These are phyloP conservation scores for Mycena vitilis DNA, from an alignment of 768 basidiomycete genomes.

Conservation along the genomic window DNA sequence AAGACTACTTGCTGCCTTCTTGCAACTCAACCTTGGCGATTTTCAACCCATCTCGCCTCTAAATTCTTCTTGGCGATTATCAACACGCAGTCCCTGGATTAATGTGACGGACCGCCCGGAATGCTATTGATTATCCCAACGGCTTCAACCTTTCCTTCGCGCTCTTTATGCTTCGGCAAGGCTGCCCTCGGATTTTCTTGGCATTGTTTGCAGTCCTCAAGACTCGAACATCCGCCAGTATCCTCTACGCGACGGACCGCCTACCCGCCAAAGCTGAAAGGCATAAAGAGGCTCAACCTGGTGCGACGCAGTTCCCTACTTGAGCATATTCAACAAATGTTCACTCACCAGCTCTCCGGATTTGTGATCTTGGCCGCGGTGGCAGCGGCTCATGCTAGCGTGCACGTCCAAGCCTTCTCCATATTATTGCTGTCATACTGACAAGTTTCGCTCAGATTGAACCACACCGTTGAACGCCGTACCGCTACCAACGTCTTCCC, in stretches of 20 bases:
- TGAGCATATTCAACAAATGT: constrained; percentile 4
- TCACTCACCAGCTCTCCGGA: constrained; percentile 2
- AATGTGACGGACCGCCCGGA: constrained; percentile 1
- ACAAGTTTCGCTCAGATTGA: not conserved
- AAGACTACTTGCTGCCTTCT: not conserved
- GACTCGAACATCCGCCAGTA: not conserved
- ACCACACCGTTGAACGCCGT: constrained; percentile 41
- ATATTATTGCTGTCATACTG: not conserved
- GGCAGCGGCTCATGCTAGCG: constrained; percentile 3
- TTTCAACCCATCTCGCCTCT: not conserved
- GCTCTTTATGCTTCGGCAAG: not conserved
- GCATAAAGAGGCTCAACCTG: not conserved
- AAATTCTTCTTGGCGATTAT: not conserved
- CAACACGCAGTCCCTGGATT: not conserved
- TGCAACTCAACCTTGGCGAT: not conserved
- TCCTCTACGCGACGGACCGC: constrained; percentile 6
- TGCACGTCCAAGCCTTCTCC: not conserved
- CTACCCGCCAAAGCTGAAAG: not conserved
- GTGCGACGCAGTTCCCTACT: not conserved
- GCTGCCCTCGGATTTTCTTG: not conserved
- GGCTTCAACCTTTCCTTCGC: not conserved
- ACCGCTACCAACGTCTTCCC: constrained; percentile 51
- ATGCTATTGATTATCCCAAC: not conserved
- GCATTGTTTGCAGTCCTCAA: not conserved
- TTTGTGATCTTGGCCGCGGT: constrained; percentile 1